These are phyloP conservation scores for Colletotrichum echinochloae DNA, from an alignment of 2,329 filamentous ascomycete species.

Conservation along the genomic window DNA sequence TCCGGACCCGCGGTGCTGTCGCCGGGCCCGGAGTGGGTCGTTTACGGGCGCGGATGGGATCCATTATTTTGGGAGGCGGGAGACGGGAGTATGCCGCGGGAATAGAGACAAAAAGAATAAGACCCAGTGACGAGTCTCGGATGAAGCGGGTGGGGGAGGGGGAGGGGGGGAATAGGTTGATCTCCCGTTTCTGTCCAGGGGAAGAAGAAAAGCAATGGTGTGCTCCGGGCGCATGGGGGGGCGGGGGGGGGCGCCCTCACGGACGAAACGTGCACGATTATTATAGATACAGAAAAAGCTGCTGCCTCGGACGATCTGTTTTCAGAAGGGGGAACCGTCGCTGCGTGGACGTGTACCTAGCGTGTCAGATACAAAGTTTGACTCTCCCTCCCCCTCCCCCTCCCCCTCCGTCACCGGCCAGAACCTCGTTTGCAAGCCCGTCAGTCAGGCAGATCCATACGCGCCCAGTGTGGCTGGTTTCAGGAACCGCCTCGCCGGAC, in stretches of 20 bases:
- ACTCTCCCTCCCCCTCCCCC: not conserved
- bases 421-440: not conserved
- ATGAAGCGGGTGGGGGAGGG: too few relatives aligned
- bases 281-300: constrained; percentile 21
- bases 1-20: constrained; percentile 1
- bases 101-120: not conserved
- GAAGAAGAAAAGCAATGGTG: not conserved
- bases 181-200: not conserved
- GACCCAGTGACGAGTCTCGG: not conserved
- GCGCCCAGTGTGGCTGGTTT: constrained; percentile 34
- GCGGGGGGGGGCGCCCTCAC: too few relatives aligned
- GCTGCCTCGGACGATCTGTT: constrained; percentile 27
- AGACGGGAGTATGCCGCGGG: not conserved
- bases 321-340: not conserved
- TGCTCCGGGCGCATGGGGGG: not conserved
- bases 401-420: not conserved
- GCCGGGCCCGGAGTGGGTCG: constrained; percentile 26
- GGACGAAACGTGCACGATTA: not conserved
- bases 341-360: constrained; percentile 17
- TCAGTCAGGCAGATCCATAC: constrained; percentile 13
- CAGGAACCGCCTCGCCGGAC: constrained; percentile 34
- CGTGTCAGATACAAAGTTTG: constrained; percentile 35
- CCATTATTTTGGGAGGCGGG: not conserved
- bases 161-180: too few relatives aligned
- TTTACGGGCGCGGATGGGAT: constrained; percentile 5